Evolutionary conservation across 2,329 filamentous ascomycete genomes (phyloP), one percentile per base, ranked within the genome.

Genomic region (Talaromyces pinophilus): DNA sequence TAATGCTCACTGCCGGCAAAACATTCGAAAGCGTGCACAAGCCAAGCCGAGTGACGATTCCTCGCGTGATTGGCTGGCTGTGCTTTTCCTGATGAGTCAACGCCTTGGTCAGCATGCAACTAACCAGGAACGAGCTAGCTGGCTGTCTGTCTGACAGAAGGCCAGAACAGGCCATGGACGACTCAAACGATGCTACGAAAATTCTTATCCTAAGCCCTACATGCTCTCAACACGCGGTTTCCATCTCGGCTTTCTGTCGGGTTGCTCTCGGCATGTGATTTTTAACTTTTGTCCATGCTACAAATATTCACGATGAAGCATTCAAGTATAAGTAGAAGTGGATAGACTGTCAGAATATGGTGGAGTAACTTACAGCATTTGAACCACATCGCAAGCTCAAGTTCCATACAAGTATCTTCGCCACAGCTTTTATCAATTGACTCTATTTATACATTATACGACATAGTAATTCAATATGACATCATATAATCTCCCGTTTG

Each of bases 201-300:
- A 38, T 17, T 22, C 54, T 38, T 57, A 22, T 57, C 54, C 30
- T 52, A 57, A 57, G 54, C 54, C 28, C 30, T 38, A 19, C 5
- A 38, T 61, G 59, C 5, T 30, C 15, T 33, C 59, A 8, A 19
- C 15, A 48, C 28, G 5, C n/a, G 30, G 17, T 22, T 38, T 19
- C 13, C 44, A 40, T 40, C n/a, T 52, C 60, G 60, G 60, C 33
- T 10, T 52, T 62, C 17, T 25, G 33, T 62, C 60, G 60, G 44
- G 11, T 38, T 50, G 44, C 60, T 40, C 13, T 62, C 60, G 60
- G 60, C 28, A 38, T 22, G 17, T 38, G 15, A 25, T 35, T 17
- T 48, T 38, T 8, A 13, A 19, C 19, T 25, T 19, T 22, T 59
- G n/a, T 38, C 30, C 19, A 30, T 17, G 17, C 33, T 11, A 10